Evolutionary conservation across 176 grass and related monocot species (phyloP), one percentile per base, ranked within the genome.

Genomic region (Calamus simplicifolius): DNA sequence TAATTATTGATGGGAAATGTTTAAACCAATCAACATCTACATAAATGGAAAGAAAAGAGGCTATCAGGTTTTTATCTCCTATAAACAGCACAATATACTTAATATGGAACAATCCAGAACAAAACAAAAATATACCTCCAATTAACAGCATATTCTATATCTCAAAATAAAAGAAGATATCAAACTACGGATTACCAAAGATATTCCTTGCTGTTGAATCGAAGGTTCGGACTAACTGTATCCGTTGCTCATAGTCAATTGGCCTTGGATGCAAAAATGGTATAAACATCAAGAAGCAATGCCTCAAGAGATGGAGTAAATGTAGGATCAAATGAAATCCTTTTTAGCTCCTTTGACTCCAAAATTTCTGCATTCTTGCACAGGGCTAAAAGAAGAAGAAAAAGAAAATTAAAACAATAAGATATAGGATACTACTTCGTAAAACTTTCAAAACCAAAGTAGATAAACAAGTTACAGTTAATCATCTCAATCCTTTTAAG

Each of bases 201-300:
- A 76, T 76, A 58, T 61, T 31, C 17, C 27, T 58, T 18, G 64
- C 49, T 71, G 87, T 86, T 27, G 55, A 61, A 57, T 54, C 79
- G 29, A 95, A 87, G 58, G 73, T 71, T 50, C 58, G 61, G 70
- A 95, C 64, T 54, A 95, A 59, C 16, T 29, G 10, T 16, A 54
- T 81, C 54, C 90, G 77, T 27, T 89, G 74, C 13, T 87, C 67
- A 60, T 95, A 95, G 28, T 89, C 70, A 38, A 70, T 19, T 38
- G 80, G 67, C 58, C 82, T 84, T 8, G 90, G 90, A 4, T 57
- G 77, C 52, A 89, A 52, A 52, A 57, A 62, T 13, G 43, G 57
- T 28, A 31, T 89, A 89, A 5, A 84, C 72, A 64, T 89, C 67
- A 10, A 87, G 49, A 67, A 89, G 85, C 52, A 89, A 31, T 63